phyloP scores from a whole-genome alignment of 2,329 filamentous ascomycete species.

The Rhytidhysteron rufulum region DNA sequence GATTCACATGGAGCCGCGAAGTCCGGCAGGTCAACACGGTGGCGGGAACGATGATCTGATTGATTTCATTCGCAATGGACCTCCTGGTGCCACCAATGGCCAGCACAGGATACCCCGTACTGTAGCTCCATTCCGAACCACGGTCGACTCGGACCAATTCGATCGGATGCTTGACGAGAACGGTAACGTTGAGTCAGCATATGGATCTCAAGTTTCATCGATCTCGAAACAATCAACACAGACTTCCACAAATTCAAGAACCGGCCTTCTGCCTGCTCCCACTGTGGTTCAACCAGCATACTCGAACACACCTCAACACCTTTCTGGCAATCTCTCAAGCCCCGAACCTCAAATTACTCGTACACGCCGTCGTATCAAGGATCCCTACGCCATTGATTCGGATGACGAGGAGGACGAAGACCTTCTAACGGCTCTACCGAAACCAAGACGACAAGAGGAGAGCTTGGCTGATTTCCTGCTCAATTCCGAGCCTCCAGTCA shows the following conservation, averaged over 20 bases:
- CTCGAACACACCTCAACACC: conserved; percentile 31
- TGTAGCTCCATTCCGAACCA: conserved; percentile 80
- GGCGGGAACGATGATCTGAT: conserved; percentile 79
- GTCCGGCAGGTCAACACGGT: conserved; percentile 60
- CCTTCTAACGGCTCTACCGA: conserved; percentile 45
- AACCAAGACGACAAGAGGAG: conserved; percentile 42
- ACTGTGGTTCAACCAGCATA: conserved; percentile 33
- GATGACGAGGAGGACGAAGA: conserved; percentile 58
- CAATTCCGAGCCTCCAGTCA: conserved; percentile 61
- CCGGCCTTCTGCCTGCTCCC: conserved; percentile 55
- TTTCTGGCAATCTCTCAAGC: conserved; percentile 12
- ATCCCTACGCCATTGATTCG: conserved; percentile 88
- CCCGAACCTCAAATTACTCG: conserved; percentile 58
- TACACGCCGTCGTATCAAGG: conserved; percentile 73
- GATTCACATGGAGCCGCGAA: conserved; percentile 53
- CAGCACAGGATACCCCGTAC: conserved; percentile 72
- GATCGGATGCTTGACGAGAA: conserved; percentile 31
- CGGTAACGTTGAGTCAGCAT: conserved; percentile 29
- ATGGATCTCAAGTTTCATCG: conserved; percentile 31
- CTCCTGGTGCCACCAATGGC: conserved; percentile 56
- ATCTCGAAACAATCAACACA: conserved; percentile 45
- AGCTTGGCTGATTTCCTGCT: conserved; percentile 70
- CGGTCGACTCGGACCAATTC: conserved; percentile 82
- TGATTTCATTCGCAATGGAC: conserved; percentile 89
- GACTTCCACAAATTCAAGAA: conserved; percentile 71